phyloP scores from a whole-genome alignment of 2,329 filamentous ascomycete species.

The Orbilia brochopaga region DNA sequence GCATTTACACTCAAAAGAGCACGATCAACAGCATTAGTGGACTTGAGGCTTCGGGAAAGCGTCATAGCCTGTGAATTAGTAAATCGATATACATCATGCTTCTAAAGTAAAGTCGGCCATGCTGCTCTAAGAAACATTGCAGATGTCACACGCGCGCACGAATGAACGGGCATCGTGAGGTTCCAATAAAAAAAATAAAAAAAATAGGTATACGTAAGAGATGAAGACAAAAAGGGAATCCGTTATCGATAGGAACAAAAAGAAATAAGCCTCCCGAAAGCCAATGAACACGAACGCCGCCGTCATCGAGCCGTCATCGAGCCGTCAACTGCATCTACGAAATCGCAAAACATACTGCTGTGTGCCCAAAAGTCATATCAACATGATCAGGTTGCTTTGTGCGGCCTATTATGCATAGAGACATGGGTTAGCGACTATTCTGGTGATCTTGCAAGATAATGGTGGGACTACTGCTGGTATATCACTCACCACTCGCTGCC shows the following conservation, averaged over 20 bases:
- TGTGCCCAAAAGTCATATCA: background rate
- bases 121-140: no score
- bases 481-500: slow-evolving; percentile 22
- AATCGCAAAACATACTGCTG: background rate
- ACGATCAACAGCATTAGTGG: no score
- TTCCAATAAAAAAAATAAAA: background rate
- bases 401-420: background rate
- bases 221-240: background rate
- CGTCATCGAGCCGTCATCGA: background rate
- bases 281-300: background rate
- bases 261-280: background rate
- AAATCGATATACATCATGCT: no score
- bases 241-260: background rate
- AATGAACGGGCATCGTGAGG: background rate
- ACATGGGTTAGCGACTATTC: background rate
- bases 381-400: slow-evolving; percentile 4
- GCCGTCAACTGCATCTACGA: background rate
- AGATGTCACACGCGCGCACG: no score
- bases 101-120: no score
- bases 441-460: background rate
- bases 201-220: background rate
- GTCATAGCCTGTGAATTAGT: no score
- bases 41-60: no score
- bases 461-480: no score
- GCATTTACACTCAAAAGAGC: no score